Conservation (phyloP, 2,329 filamentous ascomycete genomes). For the Aspergillus persii region DNA sequence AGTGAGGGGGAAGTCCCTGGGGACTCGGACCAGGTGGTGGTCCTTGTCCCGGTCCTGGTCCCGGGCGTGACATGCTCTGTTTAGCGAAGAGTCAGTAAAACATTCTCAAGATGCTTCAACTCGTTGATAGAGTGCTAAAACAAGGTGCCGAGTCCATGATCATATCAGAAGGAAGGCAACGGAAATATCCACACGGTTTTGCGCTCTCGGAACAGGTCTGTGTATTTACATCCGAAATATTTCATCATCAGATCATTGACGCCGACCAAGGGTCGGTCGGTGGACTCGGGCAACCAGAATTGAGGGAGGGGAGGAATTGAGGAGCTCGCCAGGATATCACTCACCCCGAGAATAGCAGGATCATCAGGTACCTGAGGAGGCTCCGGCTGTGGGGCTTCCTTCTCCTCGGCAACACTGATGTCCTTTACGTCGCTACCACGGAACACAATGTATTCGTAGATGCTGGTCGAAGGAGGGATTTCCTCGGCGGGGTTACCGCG, state of each 20-base stretch:
- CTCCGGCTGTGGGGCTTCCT: constrained; percentile 69
- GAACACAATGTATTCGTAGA: constrained; percentile 99
- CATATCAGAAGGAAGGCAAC: constrained; percentile 99
- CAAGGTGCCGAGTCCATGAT: constrained; percentile 21
- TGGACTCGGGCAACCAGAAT: constrained; percentile 8
- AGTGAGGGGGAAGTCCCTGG: constrained; percentile 35
- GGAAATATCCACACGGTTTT: constrained; percentile 93
- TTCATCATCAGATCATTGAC: constrained; percentile 62
- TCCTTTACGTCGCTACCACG: constrained; percentile 98
- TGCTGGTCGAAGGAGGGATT: constrained; percentile 76
- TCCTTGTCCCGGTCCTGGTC: constrained; percentile 22
- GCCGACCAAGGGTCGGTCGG: constrained; percentile 12
- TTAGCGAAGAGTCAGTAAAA: constrained; percentile 21
- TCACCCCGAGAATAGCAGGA: constrained; percentile 94
- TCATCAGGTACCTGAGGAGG: constrained; percentile 83
- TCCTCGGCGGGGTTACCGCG: constrained; percentile 75
- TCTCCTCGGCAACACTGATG: constrained; percentile 83
- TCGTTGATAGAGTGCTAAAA: constrained; percentile 2
- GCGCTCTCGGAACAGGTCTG: constrained; percentile 80
- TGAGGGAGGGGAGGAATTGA: background rate
- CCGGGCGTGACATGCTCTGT: constrained; percentile 45
- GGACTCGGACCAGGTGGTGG: constrained; percentile 39
- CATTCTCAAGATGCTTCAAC: background rate
- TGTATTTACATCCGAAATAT: constrained; percentile 93
- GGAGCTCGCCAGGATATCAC: constrained; percentile 46